phyloP scores from a whole-genome alignment of 768 basidiomycete genomes.

The Calocybe indica region DNA sequence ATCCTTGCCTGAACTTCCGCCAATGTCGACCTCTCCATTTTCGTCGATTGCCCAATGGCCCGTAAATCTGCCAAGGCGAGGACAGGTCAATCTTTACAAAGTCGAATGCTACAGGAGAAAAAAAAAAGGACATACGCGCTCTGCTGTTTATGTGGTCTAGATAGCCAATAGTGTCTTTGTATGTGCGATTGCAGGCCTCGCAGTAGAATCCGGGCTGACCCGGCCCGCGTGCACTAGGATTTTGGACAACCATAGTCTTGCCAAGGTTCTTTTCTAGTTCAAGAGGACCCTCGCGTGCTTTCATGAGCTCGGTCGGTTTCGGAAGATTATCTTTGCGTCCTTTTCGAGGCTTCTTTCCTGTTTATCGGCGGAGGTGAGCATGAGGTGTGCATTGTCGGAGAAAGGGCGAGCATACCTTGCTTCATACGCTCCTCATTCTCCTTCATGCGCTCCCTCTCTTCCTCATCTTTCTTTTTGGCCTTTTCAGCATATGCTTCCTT shows the following conservation, averaged over 20 bases:
- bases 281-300: slow-evolving; percentile 76
- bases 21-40: slow-evolving; percentile 83
- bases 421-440: slow-evolving; percentile 81
- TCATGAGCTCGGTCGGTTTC: slow-evolving; percentile 90
- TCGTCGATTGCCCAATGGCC: slow-evolving; percentile 92
- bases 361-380: slow-evolving; percentile 5
- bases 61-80: slow-evolving; percentile 64
- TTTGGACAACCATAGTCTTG: slow-evolving; percentile 93
- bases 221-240: slow-evolving; percentile 73
- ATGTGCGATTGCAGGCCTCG: slow-evolving; percentile 84
- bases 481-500: slow-evolving; percentile 85
- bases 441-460: slow-evolving; percentile 77
- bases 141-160: slow-evolving; percentile 94
- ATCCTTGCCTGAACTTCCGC: slow-evolving; percentile 92
- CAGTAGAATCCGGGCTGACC: slow-evolving; percentile 95
- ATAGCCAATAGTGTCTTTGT: slow-evolving; percentile 92
- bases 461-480: slow-evolving; percentile 75
- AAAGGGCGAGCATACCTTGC: slow-evolving; percentile 49
- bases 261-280: slow-evolving; percentile 93
- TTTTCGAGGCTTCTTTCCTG: slow-evolving; percentile 80
- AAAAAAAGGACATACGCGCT: slow-evolving; percentile 55
- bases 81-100: slow-evolving; percentile 3
- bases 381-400: background rate
- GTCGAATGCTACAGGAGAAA: background rate
- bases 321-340: slow-evolving; percentile 74